Conservation (phyloP, 2,329 filamentous ascomycete genomes). For the Colletotrichum magnum region DNA sequence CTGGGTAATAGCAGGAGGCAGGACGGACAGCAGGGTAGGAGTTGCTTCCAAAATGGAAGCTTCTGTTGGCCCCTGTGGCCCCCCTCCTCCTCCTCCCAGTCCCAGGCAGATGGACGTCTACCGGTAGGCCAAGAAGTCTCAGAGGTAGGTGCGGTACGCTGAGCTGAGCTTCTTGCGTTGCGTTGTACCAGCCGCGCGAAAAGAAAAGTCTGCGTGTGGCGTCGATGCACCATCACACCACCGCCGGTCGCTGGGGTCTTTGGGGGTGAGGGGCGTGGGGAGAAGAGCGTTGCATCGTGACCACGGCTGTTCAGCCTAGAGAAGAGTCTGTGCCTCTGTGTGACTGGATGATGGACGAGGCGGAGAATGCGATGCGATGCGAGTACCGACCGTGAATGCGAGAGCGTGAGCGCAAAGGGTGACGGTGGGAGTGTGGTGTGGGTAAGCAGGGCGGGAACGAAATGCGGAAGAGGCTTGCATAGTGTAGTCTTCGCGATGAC, state of each 20-base stretch:
- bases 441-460: conserved; percentile 15
- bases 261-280: background rate
- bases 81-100: background rate
- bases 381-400: background rate
- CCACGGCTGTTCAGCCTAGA: conserved; percentile 19
- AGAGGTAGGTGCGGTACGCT: conserved; percentile 4
- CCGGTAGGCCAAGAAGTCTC: conserved; percentile 19
- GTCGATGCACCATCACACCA: conserved; percentile 35
- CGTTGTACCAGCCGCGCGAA: conserved; percentile 13
- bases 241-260: conserved; percentile 12
- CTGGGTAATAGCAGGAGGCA: conserved; percentile 4
- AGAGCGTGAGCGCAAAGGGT: background rate
- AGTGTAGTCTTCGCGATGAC: conserved; percentile 26
- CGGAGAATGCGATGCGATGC: conserved; percentile 6
- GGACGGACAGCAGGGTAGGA: background rate
- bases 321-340: background rate
- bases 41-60: conserved; percentile 8
- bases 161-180: background rate
- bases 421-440: background rate
- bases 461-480: conserved; percentile 35
- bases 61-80: conserved; percentile 1
- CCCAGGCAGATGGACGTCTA: conserved; percentile 19
- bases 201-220: conserved; percentile 23
- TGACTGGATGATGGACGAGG: conserved; percentile 22
- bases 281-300: conserved; percentile 11